Percentiles rank a stretch among this genome's conserved stretches.
phyloP scores from a whole-genome alignment of 768 basidiomycete genomes.

The Serendipita sp. region DNA sequence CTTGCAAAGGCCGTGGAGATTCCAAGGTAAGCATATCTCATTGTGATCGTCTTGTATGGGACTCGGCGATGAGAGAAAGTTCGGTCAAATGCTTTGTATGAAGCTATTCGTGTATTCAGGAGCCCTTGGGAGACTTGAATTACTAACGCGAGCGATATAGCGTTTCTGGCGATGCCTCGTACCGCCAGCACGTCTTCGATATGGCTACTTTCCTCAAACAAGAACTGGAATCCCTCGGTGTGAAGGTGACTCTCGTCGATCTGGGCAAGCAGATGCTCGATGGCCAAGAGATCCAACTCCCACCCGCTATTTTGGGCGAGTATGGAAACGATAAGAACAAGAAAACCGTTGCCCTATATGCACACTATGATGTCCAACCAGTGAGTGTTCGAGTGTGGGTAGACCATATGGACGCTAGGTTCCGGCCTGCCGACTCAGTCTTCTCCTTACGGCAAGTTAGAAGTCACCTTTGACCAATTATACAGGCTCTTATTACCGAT shows the following conservation, averaged over 20 bases:
- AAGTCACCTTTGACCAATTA: background rate
- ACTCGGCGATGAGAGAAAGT: background rate
- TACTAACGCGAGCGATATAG: constrained; percentile 20
- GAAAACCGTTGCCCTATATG: constrained; percentile 88
- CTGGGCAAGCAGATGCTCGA: constrained; percentile 64
- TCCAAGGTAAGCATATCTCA: constrained; percentile 37
- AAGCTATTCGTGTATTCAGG: background rate
- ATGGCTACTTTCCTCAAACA: constrained; percentile 76
- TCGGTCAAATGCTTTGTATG: background rate
- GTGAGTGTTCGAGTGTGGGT: constrained; percentile 27
- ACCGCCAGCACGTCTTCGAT: constrained; percentile 57
- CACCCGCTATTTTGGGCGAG: constrained; percentile 66
- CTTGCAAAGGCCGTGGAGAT: constrained; percentile 73
- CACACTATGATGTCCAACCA: constrained; percentile 92
- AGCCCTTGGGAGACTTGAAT: background rate
- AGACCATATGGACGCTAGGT: background rate
- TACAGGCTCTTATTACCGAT: constrained; percentile 34
- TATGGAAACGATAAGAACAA: constrained; percentile 68
- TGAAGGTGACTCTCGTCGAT: constrained; percentile 53
- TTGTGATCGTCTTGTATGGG: constrained; percentile 10
- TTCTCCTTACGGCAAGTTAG: background rate
- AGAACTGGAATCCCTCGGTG: constrained; percentile 63
- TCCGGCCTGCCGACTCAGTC: background rate
- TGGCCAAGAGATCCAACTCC: constrained; percentile 55
- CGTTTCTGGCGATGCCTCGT: constrained; percentile 52